A percentile compares a stretch with the other conserved stretches of the same genome.
Evolutionary conservation across 2,329 filamentous ascomycete genomes (phyloP).

Genomic region (Trichoderma sp.): DNA sequence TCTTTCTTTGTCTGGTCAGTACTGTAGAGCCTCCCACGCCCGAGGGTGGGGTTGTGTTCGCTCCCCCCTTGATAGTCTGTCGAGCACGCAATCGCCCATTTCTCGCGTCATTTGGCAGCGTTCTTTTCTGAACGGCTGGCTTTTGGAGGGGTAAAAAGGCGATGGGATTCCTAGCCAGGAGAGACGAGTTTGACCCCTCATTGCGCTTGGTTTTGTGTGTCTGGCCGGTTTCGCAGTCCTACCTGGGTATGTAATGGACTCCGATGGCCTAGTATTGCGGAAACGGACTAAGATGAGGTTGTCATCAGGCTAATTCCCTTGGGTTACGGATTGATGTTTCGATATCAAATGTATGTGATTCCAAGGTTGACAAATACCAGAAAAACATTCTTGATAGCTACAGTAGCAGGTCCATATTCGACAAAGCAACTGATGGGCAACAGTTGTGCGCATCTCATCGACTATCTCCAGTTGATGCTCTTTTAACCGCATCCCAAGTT

Average conservation of each 20-base stretch:
- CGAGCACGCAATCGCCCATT: conserved; percentile 25
- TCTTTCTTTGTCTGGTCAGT: too few species aligned
- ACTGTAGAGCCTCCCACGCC: neutral
- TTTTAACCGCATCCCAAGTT: neutral
- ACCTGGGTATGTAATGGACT: neutral
- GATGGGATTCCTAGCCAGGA: neutral
- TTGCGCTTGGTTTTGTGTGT: neutral
- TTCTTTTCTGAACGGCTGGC: neutral
- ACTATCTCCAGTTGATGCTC: neutral
- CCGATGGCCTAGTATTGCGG: too few species aligned
- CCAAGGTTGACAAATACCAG: too few species aligned
- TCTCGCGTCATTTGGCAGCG: conserved; percentile 24
- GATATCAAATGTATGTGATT: too few species aligned
- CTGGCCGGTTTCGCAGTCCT: conserved; percentile 9
- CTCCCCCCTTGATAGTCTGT: conserved; percentile 2
- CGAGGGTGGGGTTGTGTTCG: conserved; percentile 16
- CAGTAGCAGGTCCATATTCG: neutral
- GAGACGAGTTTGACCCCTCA: neutral
- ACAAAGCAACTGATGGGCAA: too few species aligned
- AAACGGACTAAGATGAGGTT: too few species aligned
- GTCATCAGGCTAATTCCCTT: too few species aligned
- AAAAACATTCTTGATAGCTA: too few species aligned
- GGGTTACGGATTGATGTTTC: too few species aligned
- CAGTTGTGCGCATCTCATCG: neutral
- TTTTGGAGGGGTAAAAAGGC: conserved; percentile 12